A percentile compares a stretch with the other conserved stretches of the same genome.
Evolutionary conservation across 2,329 filamentous ascomycete species (phyloP).

Genomic region (Arthrobotrys sinensis): DNA sequence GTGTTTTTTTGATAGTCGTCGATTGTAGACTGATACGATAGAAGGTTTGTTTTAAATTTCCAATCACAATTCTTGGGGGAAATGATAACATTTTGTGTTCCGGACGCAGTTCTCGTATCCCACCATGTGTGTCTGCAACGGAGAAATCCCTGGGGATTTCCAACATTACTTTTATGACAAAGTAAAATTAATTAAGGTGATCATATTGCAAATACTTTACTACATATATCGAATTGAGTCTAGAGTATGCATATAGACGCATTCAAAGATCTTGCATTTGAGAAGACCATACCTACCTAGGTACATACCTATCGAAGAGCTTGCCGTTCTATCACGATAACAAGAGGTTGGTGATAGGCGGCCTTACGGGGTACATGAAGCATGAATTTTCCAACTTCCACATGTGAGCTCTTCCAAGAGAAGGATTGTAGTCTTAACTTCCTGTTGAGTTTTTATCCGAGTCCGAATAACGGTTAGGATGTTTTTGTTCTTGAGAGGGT

Average conservation of each 20-base stretch:
- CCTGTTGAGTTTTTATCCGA: constrained; percentile 46
- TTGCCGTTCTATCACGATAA: constrained; percentile 37
- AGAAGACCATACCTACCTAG: background rate
- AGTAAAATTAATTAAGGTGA: background rate
- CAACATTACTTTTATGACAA: constrained; percentile 11
- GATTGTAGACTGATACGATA: constrained; percentile 17
- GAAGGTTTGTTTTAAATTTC: constrained; percentile 10
- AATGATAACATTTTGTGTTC: background rate
- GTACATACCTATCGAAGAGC: constrained; percentile 14
- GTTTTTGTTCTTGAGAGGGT: constrained; percentile 33
- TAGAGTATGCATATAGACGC: constrained; percentile 1
- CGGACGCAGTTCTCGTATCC: background rate
- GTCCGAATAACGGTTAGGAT: constrained; percentile 14
- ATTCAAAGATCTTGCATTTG: constrained; percentile 9
- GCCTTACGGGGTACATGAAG: constrained; percentile 12
- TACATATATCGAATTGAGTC: background rate
- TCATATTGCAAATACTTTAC: background rate
- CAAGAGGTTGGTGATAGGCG: constrained; percentile 23
- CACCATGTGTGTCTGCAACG: background rate
- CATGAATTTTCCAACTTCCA: constrained; percentile 47
- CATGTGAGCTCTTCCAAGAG: constrained; percentile 41
- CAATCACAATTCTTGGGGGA: constrained; percentile 14
- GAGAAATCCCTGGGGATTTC: constrained; percentile 13
- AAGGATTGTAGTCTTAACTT: constrained; percentile 33
- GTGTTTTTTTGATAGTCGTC: constrained; percentile 24